Conservation (phyloP, 805 yeast species). For the Suhomyces kilbournensis region DNA sequence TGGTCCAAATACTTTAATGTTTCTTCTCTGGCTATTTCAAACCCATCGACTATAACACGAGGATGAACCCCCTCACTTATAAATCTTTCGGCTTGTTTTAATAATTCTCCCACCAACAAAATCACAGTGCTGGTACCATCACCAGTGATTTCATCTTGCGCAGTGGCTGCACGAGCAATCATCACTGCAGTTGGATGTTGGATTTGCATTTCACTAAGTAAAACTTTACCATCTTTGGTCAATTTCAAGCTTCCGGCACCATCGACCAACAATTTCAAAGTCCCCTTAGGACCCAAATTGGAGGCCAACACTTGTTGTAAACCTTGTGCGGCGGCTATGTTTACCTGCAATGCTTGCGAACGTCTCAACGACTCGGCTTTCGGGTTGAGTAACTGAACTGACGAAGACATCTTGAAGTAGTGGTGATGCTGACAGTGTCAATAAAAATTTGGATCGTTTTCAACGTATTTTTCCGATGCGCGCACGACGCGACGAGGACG, state of each 20-base stretch:
- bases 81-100: slow-evolving; percentile 91
- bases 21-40: slow-evolving; percentile 82
- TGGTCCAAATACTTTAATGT: slow-evolving; percentile 65
- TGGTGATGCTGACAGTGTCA: not conserved
- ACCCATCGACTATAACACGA: slow-evolving; percentile 89
- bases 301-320: slow-evolving; percentile 88
- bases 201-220: slow-evolving; percentile 94
- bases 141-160: slow-evolving; percentile 99
- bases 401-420: slow-evolving; percentile 42
- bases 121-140: slow-evolving; percentile 98
- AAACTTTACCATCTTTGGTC: slow-evolving; percentile 95
- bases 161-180: slow-evolving; percentile 93
- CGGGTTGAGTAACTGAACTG: slow-evolving; percentile 88
- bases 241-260: slow-evolving; percentile 94
- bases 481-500: slow-evolving; percentile 1
- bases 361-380: slow-evolving; percentile 97
- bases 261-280: slow-evolving; percentile 93
- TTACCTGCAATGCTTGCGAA: slow-evolving; percentile 91
- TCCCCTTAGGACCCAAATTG: slow-evolving; percentile 95
- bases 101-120: slow-evolving; percentile 86
- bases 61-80: slow-evolving; percentile 95
- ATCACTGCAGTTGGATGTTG: slow-evolving; percentile 50
- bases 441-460: slow-evolving; percentile 2
- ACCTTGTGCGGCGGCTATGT: slow-evolving; percentile 95
- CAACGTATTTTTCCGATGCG: slow-evolving; percentile 6